Evolutionary conservation across 106 monocot species (phyloP), one percentile per base, ranked within the genome.

Genomic region (Narthecium ossifragum): DNA sequence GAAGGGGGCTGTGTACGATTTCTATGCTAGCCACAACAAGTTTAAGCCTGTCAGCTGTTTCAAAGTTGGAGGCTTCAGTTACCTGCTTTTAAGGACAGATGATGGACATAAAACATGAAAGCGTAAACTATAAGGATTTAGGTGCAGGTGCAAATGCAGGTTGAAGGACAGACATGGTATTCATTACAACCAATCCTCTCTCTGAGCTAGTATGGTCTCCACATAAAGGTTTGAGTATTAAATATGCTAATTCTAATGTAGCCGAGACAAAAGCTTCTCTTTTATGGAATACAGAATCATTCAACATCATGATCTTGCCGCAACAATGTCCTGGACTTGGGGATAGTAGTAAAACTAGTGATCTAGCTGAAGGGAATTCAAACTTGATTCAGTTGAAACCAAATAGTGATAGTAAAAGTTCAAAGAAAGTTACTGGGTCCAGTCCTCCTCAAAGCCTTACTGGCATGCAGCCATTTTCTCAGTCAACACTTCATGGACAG

Each of bases 181-280:
- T 64, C 9, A 34, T 63, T 55, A 40, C 73, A 13, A 18, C 58
- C 48, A 51, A 36, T 53, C 69, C 83, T 53, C 32, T 83, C 33
- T 79, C 75, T 54, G 87, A 83, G 66, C 59, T 88, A 24, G 78
- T 73, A 20, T 79, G 83, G 83, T 79, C 73, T 34, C 69, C 74
- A 60, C 43, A 59, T 18, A 62, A 83, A 66, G 81, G 79, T 36
- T 55, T 83, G 22, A 70, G 73, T 63, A 55, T 79, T 63, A 83
- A 64, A 68, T 70, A 60, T 45, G 52, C 70, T 22, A 59, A 46
- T 30, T 62, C 61, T 11, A 67, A 69, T 27, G 51, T 62, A 27
- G 43, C 48, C 28, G 57, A 64, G 55, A 77, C 74, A 29, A 75
- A 70, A 34, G 61, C 65, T 15, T 73, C 79, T 50, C 55, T 76